Evolutionary conservation across 176 grass and related monocot genomes (phyloP).

Genomic region (Typha latifolia): DNA sequence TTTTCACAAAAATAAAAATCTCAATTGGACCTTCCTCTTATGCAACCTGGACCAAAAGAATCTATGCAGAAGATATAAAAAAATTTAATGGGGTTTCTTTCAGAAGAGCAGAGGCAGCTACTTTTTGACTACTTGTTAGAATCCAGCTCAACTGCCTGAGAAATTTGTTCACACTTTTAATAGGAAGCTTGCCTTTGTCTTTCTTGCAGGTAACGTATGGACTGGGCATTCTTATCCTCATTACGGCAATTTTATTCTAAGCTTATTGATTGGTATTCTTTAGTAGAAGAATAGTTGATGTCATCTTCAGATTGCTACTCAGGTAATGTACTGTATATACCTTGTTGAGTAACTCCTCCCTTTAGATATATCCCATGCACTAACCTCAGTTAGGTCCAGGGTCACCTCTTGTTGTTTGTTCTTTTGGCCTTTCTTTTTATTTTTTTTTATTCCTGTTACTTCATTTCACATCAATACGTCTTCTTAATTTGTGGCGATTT

Average conservation of each 20-base stretch:
- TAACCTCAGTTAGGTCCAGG: not conserved
- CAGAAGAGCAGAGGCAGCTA: not conserved
- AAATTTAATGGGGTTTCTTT: not conserved
- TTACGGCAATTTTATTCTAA: not conserved
- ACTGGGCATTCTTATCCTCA: not conserved
- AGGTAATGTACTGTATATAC: not conserved
- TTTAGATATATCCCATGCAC: too few relatives aligned
- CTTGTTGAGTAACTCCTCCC: too few relatives aligned
- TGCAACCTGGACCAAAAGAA: not conserved
- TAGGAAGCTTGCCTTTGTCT: not conserved
- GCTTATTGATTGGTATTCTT: not conserved
- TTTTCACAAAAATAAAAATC: not conserved
- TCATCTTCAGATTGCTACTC: not conserved
- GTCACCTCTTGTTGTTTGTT: not conserved
- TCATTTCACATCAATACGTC: too few relatives aligned
- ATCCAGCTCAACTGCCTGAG: not conserved
- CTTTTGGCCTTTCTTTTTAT: not conserved
- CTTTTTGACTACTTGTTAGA: not conserved
- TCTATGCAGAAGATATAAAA: not conserved
- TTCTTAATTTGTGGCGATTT: too few relatives aligned
- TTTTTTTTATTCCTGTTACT: too few relatives aligned
- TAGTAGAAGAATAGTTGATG: not conserved
- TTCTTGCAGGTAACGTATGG: conserved; percentile 1
- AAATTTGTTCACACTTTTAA: not conserved
- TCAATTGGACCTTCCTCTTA: not conserved